Conservation (phyloP, 495 filamentous ascomycete genomes). For the Aspergillus ellipticus region DNA sequence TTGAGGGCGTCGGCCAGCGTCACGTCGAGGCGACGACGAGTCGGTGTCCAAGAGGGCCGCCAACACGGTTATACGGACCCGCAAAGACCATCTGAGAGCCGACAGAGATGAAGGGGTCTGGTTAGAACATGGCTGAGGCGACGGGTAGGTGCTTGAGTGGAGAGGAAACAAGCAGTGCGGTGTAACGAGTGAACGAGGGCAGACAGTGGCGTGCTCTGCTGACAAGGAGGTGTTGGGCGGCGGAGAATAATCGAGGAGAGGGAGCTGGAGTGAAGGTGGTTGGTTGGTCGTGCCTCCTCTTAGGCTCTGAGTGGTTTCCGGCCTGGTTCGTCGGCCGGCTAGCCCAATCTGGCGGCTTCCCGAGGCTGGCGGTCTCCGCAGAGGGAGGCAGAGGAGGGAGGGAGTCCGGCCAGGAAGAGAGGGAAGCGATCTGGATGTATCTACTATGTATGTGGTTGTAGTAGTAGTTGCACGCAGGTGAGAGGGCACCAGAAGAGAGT, state of each 20-base stretch:
- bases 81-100: constrained; percentile 28
- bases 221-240: constrained; percentile 36
- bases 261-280: constrained; percentile 20
- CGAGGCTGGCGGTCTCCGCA: constrained; percentile 4
- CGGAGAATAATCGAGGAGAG: constrained; percentile 34
- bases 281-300: constrained; percentile 20
- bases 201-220: constrained; percentile 35
- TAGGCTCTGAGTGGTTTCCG: constrained; percentile 1
- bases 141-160: constrained; percentile 1
- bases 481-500: too few relatives aligned
- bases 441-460: too few relatives aligned
- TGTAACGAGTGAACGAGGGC: constrained; percentile 22
- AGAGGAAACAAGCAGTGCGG: constrained; percentile 6
- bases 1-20: constrained; percentile 6
- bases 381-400: background rate
- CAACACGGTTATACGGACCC: constrained; percentile 20
- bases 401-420: background rate
- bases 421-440: too few relatives aligned
- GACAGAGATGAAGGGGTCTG: constrained; percentile 7
- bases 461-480: too few relatives aligned
- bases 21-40: constrained; percentile 7
- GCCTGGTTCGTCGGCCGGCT: constrained; percentile 6
- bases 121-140: constrained; percentile 21
- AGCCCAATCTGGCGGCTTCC: constrained; percentile 14
- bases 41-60: constrained; percentile 20